These are phyloP conservation scores for Poterioochromonas sp. DNA, from an alignment of 352 stramenopile species.

Conservation along the genomic window DNA sequence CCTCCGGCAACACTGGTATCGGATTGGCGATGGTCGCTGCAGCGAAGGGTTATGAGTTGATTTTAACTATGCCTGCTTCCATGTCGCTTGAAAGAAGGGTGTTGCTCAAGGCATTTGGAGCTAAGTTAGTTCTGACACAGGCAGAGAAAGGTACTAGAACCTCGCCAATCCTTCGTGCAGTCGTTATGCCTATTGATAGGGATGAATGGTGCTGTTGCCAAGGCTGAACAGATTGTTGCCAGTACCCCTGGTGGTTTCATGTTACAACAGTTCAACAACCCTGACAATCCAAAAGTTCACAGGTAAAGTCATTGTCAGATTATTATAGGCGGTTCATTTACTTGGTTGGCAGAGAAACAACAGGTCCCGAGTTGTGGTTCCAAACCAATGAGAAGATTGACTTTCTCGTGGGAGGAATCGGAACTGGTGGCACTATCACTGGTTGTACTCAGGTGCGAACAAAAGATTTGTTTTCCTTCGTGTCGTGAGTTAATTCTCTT, in stretches of 20 bases:
- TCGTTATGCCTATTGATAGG: not conserved
- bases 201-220: conserved; percentile 78
- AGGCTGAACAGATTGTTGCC: conserved; percentile 77
- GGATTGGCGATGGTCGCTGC: conserved; percentile 88
- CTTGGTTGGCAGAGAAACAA: conserved; percentile 42
- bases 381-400: conserved; percentile 82
- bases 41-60: conserved; percentile 88
- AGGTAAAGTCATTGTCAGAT: too few relatives aligned
- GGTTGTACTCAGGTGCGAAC: conserved; percentile 56
- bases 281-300: conserved; percentile 86
- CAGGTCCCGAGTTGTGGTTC: conserved; percentile 84
- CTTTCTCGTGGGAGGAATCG: conserved; percentile 83
- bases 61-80: conserved; percentile 81
- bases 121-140: conserved; percentile 88
- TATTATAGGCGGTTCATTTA: too few relatives aligned
- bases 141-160: conserved; percentile 69
- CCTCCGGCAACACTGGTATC: conserved; percentile 91
- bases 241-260: conserved; percentile 90
- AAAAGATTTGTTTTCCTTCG: not conserved
- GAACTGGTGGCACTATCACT: conserved; percentile 87
- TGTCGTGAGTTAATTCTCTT: not conserved
- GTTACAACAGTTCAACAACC: conserved; percentile 93
- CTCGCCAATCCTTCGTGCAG: conserved; percentile 40
- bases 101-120: conserved; percentile 85
- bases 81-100: conserved; percentile 94